Evolutionary conservation across 2,329 filamentous ascomycete genomes (phyloP), one percentile per base, ranked within the genome.

Genomic region (Leptographium flavum): DNA sequence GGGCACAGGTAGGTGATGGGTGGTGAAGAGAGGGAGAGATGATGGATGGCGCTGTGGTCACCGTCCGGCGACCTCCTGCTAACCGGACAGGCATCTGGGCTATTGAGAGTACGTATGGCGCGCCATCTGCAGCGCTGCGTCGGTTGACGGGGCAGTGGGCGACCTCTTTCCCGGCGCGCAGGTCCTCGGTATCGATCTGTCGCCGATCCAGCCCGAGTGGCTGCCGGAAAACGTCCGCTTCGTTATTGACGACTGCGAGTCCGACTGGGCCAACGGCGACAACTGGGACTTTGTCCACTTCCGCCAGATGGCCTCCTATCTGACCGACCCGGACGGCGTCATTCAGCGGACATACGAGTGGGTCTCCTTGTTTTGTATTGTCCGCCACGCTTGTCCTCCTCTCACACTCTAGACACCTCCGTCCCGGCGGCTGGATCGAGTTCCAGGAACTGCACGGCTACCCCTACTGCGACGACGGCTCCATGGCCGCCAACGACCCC

Each of bases 181-280:
- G 38, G 60, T 68, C 3, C 47, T 64, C 15, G 66, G 65, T 38
- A 64, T 61, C 23, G 65, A 70, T 43, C 50, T 69, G 17, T 67
- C 65, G 3, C 65, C 68, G 2, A 70, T 69, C 19, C 67, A 71
- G 50, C 64, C 66, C 2, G 58, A 57, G 31, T 66, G 62, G 58
- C 65, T 79, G 6, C 77, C 76, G 15, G 66, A 71, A 11, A 81
- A 81, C 54, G 66, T 75, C n/a, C 65, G 64, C 8, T 80, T 80
- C 59, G 63, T 78, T 47, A 67, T 82, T 10, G 77, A 81, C 53
- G 76, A 81, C 55, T 69, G 70, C 42, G 74, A 79, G 50, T 65
- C 71, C 39, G 66, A 73, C 9, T 82, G 78, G 78, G 50, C 60
- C 5, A 61, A 63, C 23, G 73, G 71, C 42, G 58, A 64, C 4